Evolutionary conservation across 78 protist genomes (phyloP).

Genomic region (Isochrysis galbana): DNA sequence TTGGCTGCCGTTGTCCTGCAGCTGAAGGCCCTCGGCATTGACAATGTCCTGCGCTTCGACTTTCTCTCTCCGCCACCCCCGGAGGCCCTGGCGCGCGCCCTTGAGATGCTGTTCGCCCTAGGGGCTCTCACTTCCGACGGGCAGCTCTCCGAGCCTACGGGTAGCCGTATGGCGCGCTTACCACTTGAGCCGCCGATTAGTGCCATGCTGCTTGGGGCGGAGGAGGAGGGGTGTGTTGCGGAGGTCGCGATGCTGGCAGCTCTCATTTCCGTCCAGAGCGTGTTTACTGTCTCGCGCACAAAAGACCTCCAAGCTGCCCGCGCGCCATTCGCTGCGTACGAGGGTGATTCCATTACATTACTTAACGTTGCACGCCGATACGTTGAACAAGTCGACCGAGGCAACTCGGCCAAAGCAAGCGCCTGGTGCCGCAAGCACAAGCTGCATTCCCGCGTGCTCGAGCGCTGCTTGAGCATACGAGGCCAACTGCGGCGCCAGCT

Average conservation of each 20-base stretch:
- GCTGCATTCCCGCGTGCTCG: not conserved
- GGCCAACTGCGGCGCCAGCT: not conserved
- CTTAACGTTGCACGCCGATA: not conserved
- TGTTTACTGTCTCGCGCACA: not conserved
- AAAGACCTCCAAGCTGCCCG: slow-evolving; percentile 16
- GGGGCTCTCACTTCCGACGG: slow-evolving; percentile 74
- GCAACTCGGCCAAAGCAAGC: too few relatives aligned
- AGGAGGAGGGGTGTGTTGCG: slow-evolving; percentile 5
- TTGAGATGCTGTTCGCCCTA: slow-evolving; percentile 69
- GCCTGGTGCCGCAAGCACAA: slow-evolving; percentile 6
- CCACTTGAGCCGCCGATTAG: slow-evolving; percentile 70
- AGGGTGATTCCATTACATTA: slow-evolving; percentile 36
- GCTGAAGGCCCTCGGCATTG: slow-evolving; percentile 79
- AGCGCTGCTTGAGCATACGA: not conserved
- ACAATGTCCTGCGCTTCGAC: slow-evolving; percentile 79
- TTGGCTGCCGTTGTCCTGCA: slow-evolving; percentile 22
- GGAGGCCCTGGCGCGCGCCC: not conserved
- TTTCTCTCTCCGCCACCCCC: slow-evolving; percentile 83
- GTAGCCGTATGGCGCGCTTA: slow-evolving; percentile 76
- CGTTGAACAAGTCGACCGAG: not conserved
- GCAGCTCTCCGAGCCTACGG: slow-evolving; percentile 69
- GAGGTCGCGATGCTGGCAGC: slow-evolving; percentile 13
- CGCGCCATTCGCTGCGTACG: slow-evolving; percentile 56
- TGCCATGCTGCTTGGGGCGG: slow-evolving; percentile 19
- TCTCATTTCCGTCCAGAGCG: slow-evolving; percentile 16